Conservation (phyloP, 2,329 filamentous ascomycete genomes). For the Trichoderma sp. region DNA sequence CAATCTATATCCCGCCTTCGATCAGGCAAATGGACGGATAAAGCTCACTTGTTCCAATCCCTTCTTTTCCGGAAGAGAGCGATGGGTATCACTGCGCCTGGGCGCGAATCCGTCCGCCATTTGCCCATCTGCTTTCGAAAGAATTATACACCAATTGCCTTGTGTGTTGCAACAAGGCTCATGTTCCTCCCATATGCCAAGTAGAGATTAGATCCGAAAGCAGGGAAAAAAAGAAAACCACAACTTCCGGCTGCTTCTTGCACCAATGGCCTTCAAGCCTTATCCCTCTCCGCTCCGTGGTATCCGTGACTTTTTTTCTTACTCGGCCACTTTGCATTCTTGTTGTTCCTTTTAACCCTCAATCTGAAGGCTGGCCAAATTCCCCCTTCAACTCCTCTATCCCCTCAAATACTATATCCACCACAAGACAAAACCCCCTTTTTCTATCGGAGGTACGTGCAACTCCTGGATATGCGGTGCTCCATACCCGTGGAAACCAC, state of each 20-base stretch:
- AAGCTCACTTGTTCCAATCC: constrained; percentile 33
- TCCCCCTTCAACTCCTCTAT: constrained; percentile 36
- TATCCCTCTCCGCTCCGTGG: constrained; percentile 30
- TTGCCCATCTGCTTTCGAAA: constrained; percentile 26
- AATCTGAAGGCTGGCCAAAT: constrained; percentile 37
- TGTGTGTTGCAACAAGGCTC: constrained; percentile 12
- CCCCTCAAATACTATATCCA: constrained; percentile 35
- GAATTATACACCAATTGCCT: constrained; percentile 27
- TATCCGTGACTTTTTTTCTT: constrained; percentile 24
- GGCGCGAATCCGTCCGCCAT: constrained; percentile 22
- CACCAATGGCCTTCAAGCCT: constrained; percentile 1
- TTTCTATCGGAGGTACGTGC: constrained; percentile 30
- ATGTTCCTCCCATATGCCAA: constrained; percentile 28
- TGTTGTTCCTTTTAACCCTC: constrained; percentile 35
- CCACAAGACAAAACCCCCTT: constrained; percentile 34
- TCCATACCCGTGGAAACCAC: constrained; percentile 30
- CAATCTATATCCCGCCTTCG: constrained; percentile 30
- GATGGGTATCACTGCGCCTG: constrained; percentile 21
- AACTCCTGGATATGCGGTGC: constrained; percentile 29
- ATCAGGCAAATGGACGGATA: constrained; percentile 33
- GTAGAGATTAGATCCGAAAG: constrained; percentile 29
- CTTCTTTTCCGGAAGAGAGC: constrained; percentile 32
- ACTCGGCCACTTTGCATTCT: constrained; percentile 41
- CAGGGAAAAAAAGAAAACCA: background rate
- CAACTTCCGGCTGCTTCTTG: constrained; percentile 18